Evolutionary conservation across 345 rosid genomes (phyloP), one percentile per base, ranked within the genome.

Genomic region (Noccaea bulbosa): DNA sequence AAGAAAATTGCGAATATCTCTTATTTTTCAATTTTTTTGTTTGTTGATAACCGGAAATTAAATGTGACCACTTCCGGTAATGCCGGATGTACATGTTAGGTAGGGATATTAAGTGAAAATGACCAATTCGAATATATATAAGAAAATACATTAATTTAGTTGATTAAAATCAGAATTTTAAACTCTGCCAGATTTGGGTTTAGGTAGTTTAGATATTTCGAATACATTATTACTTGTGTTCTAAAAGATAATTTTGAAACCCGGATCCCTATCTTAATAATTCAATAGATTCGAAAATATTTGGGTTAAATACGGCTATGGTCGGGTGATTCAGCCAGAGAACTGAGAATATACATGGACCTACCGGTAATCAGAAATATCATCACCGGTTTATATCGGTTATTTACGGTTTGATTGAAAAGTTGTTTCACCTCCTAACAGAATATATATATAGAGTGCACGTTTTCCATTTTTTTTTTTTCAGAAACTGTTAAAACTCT

Each of bases 1-100:
- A 67, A 2, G 8, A 27, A 41, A 74, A 67, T 60, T 74, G 78
- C 52, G 62, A 22, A 67, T 40, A 74, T 49, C 54, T 66, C 47
- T 22, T 12, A 8, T 17, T 15, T 61, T 60, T n/a, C 37, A 9
- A 7, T 33, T 8, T 40, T 3, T 70, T 20, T 20, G 22, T 24
- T 9, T 34, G 7, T 8, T 43, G 51, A 1, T 43, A 32, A 20
- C 35, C n/a, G 41, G 20, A 33, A 45, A 12, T 47, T 24, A 14
- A 2, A 40, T 0, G 43, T 39, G n/a, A 10, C 43, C 43, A 37
- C 8, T 35, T 35, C 8, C 8, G 38, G 38, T 6, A 34, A 34
- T 34, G 2, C 38, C 9, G 8, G 9, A 35, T 20, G 22, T 6
- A 35, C 38, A 35, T 35, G 38, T 37, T 37, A 8, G 8, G 8